Conservation (phyloP, 169 alveolate genomes). For the Plasmodium fragile region DNA sequence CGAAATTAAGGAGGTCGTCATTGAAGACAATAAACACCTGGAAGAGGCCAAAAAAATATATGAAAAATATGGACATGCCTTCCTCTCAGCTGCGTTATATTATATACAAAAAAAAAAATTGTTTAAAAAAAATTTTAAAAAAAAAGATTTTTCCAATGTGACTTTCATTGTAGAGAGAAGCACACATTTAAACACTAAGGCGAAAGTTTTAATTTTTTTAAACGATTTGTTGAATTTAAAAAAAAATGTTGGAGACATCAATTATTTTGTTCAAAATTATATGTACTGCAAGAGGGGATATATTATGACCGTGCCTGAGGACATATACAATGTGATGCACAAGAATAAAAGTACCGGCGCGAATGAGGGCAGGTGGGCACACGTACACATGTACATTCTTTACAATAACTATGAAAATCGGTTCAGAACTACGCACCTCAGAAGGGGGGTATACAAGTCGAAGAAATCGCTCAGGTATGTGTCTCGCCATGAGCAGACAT, state of each 20-base stretch:
- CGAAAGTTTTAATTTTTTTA: constrained; percentile 14
- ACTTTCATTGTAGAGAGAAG: constrained; percentile 60
- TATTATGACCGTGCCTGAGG: constrained; percentile 64
- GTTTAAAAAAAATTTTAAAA: constrained; percentile 16
- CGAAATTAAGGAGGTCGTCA: constrained; percentile 35
- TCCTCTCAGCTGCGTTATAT: constrained; percentile 72
- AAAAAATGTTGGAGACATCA: constrained; percentile 61
- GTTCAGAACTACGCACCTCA: neutral
- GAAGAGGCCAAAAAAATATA: constrained; percentile 56
- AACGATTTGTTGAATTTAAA: constrained; percentile 68
- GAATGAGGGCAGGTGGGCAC: constrained; percentile 26
- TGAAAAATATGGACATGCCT: constrained; percentile 52
- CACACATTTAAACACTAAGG: constrained; percentile 29
- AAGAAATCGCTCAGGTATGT: constrained; percentile 56
- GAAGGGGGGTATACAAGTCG: constrained; percentile 48
- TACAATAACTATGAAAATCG: constrained; percentile 60
- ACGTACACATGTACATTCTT: constrained; percentile 51
- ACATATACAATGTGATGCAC: constrained; percentile 67
- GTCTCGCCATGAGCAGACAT: neutral
- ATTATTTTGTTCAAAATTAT: constrained; percentile 71
- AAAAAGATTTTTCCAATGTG: constrained; percentile 28
- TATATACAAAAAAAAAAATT: constrained; percentile 70
- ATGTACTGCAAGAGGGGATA: constrained; percentile 69
- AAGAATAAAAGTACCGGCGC: constrained; percentile 36
- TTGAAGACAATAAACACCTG: constrained; percentile 46